Conservation (phyloP, 1,139 yeast genomes). For the Taphrina populina region DNA sequence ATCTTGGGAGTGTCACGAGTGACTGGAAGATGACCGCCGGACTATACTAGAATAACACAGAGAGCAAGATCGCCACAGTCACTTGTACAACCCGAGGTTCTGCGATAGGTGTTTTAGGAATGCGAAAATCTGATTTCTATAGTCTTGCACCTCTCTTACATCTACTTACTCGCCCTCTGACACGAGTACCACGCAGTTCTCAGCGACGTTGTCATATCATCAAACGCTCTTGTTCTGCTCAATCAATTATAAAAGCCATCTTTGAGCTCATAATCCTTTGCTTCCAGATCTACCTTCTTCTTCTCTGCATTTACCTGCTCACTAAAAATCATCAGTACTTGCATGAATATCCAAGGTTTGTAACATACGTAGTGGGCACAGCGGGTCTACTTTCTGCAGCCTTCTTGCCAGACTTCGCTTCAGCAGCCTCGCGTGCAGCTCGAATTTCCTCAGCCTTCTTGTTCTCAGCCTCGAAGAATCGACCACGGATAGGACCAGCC, state of each 20-base stretch:
- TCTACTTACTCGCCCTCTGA: too few species aligned
- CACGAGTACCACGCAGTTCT: too few species aligned
- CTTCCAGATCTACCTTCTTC: constrained; percentile 32
- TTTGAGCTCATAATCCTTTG: constrained; percentile 31
- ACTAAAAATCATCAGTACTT: background rate
- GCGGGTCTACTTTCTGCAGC: constrained; percentile 20
- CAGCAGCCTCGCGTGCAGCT: constrained; percentile 28
- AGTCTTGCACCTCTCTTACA: too few species aligned
- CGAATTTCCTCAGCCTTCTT: constrained; percentile 72
- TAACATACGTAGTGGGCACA: constrained; percentile 22
- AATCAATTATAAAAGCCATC: constrained; percentile 14
- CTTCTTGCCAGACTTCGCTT: constrained; percentile 30
- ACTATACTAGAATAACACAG: too few species aligned
- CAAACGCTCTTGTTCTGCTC: too few species aligned
- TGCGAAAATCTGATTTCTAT: too few species aligned
- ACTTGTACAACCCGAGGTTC: too few species aligned
- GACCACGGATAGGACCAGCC: constrained; percentile 93
- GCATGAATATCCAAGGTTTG: background rate
- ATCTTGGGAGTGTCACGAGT: too few species aligned
- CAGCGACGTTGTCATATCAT: too few species aligned
- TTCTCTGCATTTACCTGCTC: constrained; percentile 31
- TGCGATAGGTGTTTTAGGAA: too few species aligned
- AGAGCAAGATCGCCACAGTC: too few species aligned
- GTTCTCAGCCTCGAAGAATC: constrained; percentile 93
- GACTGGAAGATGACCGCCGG: too few species aligned